These are phyloP conservation scores for Mycosphaerella sp. DNA, from an alignment of 2,329 filamentous ascomycete genomes.

Conservation along the genomic window DNA sequence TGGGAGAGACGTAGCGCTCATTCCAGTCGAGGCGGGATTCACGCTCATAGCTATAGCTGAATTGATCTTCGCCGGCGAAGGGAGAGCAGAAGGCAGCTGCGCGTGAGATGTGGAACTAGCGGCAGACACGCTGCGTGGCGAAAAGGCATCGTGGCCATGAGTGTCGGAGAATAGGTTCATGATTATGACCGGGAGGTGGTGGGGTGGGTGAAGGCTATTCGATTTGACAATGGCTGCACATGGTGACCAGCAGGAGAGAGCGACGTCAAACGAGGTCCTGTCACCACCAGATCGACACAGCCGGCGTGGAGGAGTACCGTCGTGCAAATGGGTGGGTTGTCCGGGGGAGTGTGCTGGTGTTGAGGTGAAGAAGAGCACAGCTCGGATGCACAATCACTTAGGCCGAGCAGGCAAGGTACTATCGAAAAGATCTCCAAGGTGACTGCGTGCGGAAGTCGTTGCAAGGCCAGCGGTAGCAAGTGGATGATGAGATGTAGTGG, in stretches of 20 bases:
- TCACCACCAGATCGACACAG: constrained; percentile 12
- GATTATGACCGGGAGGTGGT: constrained; percentile 16
- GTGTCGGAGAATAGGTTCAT: constrained; percentile 24
- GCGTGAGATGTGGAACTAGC: constrained; percentile 17
- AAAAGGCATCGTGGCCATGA: constrained; percentile 19
- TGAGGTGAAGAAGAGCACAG: constrained; percentile 2
- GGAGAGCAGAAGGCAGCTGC: constrained; percentile 14
- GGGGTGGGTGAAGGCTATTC: constrained; percentile 19
- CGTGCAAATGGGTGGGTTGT: background rate
- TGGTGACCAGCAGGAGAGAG: constrained; percentile 15
- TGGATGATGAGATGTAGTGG: background rate
- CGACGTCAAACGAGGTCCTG: constrained; percentile 6
- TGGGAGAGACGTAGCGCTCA: constrained; percentile 16
- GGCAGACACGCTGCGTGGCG: constrained; percentile 14
- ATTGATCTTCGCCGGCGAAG: constrained; percentile 14
- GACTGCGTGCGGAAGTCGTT: background rate
- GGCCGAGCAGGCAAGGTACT: background rate
- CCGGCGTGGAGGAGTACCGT: constrained; percentile 11
- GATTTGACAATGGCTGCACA: constrained; percentile 22
- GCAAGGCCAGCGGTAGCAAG: constrained; percentile 1
- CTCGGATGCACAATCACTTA: background rate
- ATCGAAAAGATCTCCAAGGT: constrained; percentile 1
- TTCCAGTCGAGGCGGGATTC: constrained; percentile 13
- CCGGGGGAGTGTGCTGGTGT: constrained; percentile 4
- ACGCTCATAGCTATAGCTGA: constrained; percentile 15